Evolutionary conservation across 2,329 filamentous ascomycete species (phyloP), one percentile per base, ranked within the genome.

Genomic region (Emmonsiellopsis sp.): DNA sequence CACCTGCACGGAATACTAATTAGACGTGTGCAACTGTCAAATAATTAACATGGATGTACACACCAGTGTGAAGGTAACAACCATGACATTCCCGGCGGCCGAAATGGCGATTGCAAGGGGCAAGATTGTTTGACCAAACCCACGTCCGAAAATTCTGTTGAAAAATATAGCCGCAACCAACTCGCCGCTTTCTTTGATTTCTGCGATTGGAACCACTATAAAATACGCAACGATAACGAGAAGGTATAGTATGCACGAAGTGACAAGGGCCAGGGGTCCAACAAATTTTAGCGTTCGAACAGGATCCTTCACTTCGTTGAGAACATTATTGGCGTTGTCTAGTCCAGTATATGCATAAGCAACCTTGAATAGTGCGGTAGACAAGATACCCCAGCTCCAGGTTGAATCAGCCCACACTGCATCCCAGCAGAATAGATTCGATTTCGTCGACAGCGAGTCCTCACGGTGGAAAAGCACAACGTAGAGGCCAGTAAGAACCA

Each of bases 51-150:
- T 30, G 56, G 15, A 5, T 32, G 20, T 20, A 67, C 76, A 62
- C 72, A 85, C 84, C 66, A 84, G 67, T 1, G 83, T 77, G 64
- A 87, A 89, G 0, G 82, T 82, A 2, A 86, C 83, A 0, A 86
- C 83, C 78, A 89, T 83, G 11, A 89, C 84, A 63, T 89, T 89
- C 0, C 85, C 85, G 1, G 76, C 79, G 0, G 83, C 84, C 1
- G 82, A 86, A 20, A 86, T 68, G 0, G 85, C 85, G 32, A 89
- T 82, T 0, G 81, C 79, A 7, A 86, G 65, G 0, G 84, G 81
- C 2, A 87, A 69, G 1, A 86, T 67, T 1, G 72, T 73, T 35
- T 76, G 75, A 0, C 84, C 85, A 8, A 85, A 61, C 0, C 71
- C 72, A 1, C 72, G 67, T 0, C 84, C 84, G 64, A 88, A 87